Evolutionary conservation across 208 protist species (phyloP).

Genomic region (Trichomonas tenax): DNA sequence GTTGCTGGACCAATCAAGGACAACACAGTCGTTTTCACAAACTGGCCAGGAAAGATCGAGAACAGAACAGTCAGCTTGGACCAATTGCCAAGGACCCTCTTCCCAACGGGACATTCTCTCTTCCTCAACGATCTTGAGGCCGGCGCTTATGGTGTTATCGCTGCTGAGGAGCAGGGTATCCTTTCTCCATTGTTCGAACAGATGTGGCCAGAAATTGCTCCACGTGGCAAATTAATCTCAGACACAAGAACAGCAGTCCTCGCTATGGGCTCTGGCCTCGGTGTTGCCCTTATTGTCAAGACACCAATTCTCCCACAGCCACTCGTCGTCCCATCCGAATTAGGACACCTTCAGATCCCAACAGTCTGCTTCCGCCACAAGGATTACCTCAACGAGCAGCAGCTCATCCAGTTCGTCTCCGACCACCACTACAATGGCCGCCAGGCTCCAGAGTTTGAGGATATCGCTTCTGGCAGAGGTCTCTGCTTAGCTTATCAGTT

Average conservation of each 20-base stretch:
- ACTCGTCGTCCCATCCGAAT: neutral
- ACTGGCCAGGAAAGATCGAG: neutral
- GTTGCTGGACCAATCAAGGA: conserved; percentile 15
- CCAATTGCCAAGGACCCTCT: neutral
- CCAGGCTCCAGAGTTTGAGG: neutral
- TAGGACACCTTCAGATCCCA: neutral
- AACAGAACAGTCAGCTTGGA: neutral
- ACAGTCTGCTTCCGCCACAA: neutral
- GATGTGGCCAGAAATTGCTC: neutral
- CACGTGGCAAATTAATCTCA: neutral
- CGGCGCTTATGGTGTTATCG: neutral
- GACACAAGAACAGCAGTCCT: neutral
- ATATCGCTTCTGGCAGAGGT: neutral
- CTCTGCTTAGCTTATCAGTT: neutral
- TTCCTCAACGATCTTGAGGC: neutral
- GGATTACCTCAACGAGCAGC: neutral
- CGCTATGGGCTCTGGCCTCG: neutral
- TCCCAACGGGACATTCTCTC: neutral
- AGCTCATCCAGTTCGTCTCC: neutral
- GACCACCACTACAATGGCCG: neutral
- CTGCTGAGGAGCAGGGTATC: neutral
- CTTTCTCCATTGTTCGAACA: neutral
- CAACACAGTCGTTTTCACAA: neutral
- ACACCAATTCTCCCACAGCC: neutral
- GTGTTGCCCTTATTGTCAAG: neutral